A percentile compares a stretch with the other conserved stretches of the same genome.
Evolutionary conservation across 2,329 filamentous ascomycete species (phyloP).

Genomic region (Fusarium domesticum): DNA sequence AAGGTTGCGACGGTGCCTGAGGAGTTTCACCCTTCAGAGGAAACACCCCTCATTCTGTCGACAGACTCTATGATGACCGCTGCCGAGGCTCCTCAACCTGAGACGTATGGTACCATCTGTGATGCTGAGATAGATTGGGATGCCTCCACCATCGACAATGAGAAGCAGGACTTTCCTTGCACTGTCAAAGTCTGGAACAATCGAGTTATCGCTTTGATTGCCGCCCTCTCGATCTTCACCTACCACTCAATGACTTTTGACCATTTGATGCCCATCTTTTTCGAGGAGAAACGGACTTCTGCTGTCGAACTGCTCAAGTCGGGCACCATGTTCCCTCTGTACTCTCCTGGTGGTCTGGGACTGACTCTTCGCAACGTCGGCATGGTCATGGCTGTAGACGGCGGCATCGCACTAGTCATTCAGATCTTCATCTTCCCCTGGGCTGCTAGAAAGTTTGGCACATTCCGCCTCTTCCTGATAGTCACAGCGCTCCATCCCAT

Average conservation of each 20-base stretch:
- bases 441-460: slow-evolving; percentile 55
- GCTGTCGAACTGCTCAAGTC: slow-evolving; percentile 36
- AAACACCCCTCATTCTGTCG: slow-evolving; percentile 73
- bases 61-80: slow-evolving; percentile 67
- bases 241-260: slow-evolving; percentile 97
- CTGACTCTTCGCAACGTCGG: slow-evolving; percentile 61
- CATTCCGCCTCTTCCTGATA: slow-evolving; percentile 57
- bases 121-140: slow-evolving; percentile 47
- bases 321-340: slow-evolving; percentile 44
- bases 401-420: slow-evolving; percentile 56
- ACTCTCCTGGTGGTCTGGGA: slow-evolving; percentile 60
- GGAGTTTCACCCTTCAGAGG: slow-evolving; percentile 54
- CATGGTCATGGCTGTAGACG: slow-evolving; percentile 58
- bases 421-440: slow-evolving; percentile 61
- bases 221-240: slow-evolving; percentile 86
- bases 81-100: slow-evolving; percentile 66
- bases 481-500: slow-evolving; percentile 60
- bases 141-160: slow-evolving; percentile 31
- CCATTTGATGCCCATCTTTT: slow-evolving; percentile 86
- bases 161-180: slow-evolving; percentile 34
- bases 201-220: slow-evolving; percentile 69
- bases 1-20: slow-evolving; percentile 47
- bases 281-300: slow-evolving; percentile 67
- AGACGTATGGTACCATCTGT: slow-evolving; percentile 73
- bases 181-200: slow-evolving; percentile 48